Percentiles rank a stretch among this genome's conserved stretches.
phyloP scores from a whole-genome alignment of 2,329 filamentous ascomycete species.

The Claviceps cyperi region DNA sequence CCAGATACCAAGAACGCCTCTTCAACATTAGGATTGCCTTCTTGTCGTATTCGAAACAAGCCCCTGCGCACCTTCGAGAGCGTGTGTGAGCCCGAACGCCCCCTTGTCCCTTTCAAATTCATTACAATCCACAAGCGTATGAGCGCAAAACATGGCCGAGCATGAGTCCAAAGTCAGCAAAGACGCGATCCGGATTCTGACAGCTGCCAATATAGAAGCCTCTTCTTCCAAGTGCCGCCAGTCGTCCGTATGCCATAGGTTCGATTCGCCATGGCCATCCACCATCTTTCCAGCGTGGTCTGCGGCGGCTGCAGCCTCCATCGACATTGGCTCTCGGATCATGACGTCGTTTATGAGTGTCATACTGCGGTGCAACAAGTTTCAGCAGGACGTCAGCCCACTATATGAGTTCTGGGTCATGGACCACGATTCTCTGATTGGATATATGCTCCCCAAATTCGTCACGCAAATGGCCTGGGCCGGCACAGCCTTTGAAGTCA shows the following conservation, averaged over 20 bases:
- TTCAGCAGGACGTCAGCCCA: slow-evolving; percentile 6
- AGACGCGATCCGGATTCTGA: neutral
- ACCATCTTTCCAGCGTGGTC: neutral
- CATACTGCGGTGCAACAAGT: slow-evolving; percentile 13
- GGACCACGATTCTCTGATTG: slow-evolving; percentile 10
- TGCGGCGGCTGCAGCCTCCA: neutral
- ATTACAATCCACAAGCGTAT: neutral
- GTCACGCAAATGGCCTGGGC: slow-evolving; percentile 11
- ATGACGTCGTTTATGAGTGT: slow-evolving; percentile 10
- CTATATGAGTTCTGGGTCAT: slow-evolving; percentile 13
- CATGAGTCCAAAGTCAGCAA: neutral
- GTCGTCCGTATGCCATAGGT: neutral
- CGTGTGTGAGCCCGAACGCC: neutral
- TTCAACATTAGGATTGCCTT: neutral
- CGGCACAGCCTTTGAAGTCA: slow-evolving; percentile 9
- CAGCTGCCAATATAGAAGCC: neutral
- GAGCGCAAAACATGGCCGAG: neutral
- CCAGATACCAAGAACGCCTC: neutral
- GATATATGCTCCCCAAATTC: slow-evolving; percentile 13
- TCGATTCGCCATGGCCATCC: neutral
- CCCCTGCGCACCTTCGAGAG: neutral
- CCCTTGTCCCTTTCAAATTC: no score
- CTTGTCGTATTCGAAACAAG: neutral
- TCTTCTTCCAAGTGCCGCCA: neutral
- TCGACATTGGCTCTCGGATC: no score